Conservation (phyloP, 2,329 filamentous ascomycete genomes). For the Talaromyces amestolkiae region DNA sequence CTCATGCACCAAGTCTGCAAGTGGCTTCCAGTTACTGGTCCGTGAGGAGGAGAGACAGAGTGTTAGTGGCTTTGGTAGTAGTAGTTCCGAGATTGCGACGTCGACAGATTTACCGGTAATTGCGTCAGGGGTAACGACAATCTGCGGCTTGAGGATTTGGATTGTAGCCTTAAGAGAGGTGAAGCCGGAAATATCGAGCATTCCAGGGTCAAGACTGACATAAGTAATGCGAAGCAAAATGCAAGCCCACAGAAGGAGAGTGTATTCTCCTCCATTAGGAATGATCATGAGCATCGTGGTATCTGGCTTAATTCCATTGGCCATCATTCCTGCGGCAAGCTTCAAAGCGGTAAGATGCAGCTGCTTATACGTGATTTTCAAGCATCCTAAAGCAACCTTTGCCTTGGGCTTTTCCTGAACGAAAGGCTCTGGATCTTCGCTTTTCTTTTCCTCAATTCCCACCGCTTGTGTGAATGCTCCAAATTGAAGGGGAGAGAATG, state of each 20-base stretch:
- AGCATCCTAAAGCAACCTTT: neutral
- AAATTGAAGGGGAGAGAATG: neutral
- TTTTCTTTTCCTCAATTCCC: neutral
- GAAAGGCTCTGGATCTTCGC: neutral
- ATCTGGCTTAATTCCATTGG: neutral
- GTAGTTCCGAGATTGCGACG: neutral
- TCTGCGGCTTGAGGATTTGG: neutral
- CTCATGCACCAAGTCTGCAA: neutral
- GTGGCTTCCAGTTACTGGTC: neutral
- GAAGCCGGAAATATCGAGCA: neutral
- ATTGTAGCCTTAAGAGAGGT: neutral
- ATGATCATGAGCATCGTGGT: constrained; percentile 1
- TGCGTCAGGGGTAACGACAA: neutral
- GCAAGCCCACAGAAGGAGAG: neutral
- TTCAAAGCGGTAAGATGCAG: neutral
- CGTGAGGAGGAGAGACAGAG: neutral
- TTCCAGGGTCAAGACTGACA: neutral
- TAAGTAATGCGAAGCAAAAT: neutral
- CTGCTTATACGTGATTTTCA: neutral
- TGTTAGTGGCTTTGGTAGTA: neutral
- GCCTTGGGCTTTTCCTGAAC: neutral
- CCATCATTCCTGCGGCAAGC: neutral
- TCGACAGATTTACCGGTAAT: neutral
- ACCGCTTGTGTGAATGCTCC: neutral
- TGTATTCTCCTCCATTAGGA: constrained; percentile 1